phyloP scores from a whole-genome alignment of 441 rosid species.

The Eutrema salsugineum region DNA sequence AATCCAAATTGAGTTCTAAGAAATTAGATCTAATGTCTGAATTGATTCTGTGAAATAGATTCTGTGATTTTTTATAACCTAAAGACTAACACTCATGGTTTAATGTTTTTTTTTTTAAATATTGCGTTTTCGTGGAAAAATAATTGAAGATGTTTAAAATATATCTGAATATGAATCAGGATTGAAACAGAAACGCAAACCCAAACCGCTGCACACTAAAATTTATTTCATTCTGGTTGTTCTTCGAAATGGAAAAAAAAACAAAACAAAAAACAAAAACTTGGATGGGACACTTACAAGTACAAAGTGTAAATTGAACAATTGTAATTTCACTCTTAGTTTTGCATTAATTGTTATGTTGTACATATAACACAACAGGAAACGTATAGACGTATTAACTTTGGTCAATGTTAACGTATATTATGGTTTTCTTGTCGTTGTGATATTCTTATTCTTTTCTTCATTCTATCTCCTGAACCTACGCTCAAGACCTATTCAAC shows the following conservation, averaged over 20 bases:
- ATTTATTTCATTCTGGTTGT: not conserved
- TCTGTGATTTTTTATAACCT: not conserved
- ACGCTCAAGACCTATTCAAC: not conserved
- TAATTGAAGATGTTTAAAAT: not conserved
- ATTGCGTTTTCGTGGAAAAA: no score
- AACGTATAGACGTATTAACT: not conserved
- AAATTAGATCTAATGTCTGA: not conserved
- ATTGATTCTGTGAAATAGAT: not conserved
- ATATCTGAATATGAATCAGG: not conserved
- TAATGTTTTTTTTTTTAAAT: no score
- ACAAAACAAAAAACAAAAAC: not conserved
- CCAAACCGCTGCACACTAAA: not conserved
- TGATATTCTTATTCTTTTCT: conserved; percentile 25
- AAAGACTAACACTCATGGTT: no score
- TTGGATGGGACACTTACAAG: not conserved
- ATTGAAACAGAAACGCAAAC: not conserved
- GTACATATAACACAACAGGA: not conserved
- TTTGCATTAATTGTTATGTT: not conserved
- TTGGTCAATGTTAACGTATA: not conserved
- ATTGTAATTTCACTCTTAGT: not conserved
- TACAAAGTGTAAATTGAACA: not conserved
- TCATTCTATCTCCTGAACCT: not conserved
- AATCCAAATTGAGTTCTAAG: not conserved
- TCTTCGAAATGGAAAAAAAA: not conserved
- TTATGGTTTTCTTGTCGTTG: conserved; percentile 4